These are phyloP conservation scores for Hypomontagnella monticulosa DNA, from an alignment of 495 filamentous ascomycete species.

Conservation along the genomic window DNA sequence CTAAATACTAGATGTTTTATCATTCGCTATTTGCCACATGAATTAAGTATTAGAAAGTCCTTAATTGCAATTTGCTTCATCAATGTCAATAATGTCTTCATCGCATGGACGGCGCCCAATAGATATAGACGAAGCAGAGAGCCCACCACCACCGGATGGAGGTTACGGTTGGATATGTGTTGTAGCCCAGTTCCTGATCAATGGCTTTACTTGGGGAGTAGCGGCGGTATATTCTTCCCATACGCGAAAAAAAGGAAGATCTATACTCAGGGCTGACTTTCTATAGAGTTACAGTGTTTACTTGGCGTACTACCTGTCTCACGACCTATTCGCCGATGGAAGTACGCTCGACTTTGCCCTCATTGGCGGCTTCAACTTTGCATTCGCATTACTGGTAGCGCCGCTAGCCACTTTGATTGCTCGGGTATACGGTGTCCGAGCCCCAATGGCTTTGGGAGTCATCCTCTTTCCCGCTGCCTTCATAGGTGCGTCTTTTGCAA, in stretches of 20 bases:
- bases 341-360: not conserved
- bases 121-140: too few relatives aligned
- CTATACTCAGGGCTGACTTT: not conserved
- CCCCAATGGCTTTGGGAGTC: not conserved
- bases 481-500: not conserved
- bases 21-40: too few relatives aligned
- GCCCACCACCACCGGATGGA: not conserved
- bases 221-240: not conserved
- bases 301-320: not conserved
- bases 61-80: too few relatives aligned
- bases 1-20: too few relatives aligned
- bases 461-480: not conserved
- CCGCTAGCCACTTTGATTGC: not conserved
- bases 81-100: too few relatives aligned
- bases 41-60: too few relatives aligned
- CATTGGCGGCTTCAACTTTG: not conserved
- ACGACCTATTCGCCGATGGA: not conserved
- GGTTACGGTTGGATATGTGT: not conserved
- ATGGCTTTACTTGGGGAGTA: not conserved
- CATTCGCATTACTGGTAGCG: not conserved
- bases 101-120: too few relatives aligned
- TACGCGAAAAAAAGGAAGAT: not conserved
- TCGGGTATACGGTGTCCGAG: not conserved
- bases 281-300: not conserved
- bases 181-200: slow-evolving; percentile 1